These are phyloP conservation scores for Penicillium sclerotigenum DNA, from an alignment of 2,329 filamentous ascomycete species.

Conservation along the genomic window DNA sequence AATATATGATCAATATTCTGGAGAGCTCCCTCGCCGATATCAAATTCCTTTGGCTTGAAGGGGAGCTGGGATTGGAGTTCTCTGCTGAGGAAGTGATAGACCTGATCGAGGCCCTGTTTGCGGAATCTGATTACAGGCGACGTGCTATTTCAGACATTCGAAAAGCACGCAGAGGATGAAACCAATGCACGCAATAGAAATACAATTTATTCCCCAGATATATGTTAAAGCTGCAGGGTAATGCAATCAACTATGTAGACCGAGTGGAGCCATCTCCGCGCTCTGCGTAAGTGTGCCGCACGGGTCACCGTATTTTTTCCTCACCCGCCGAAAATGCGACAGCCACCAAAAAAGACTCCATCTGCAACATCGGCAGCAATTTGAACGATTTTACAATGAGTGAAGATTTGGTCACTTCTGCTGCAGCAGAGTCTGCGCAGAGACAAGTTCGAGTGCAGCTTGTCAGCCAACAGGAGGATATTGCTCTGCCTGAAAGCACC, in stretches of 20 bases:
- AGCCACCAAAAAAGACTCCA: constrained; percentile 18
- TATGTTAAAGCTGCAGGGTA: background rate
- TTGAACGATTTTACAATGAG: constrained; percentile 24
- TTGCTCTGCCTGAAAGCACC: constrained; percentile 53
- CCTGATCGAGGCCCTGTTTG: constrained; percentile 62
- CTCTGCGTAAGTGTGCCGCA: constrained; percentile 41
- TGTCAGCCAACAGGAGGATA: constrained; percentile 51
- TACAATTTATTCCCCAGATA: background rate
- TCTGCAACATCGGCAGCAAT: constrained; percentile 15
- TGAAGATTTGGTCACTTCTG: constrained; percentile 18
- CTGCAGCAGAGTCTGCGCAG: constrained; percentile 30
- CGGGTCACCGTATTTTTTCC: constrained; percentile 42
- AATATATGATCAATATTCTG: constrained; percentile 61
- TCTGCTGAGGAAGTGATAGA: constrained; percentile 60
- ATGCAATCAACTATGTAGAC: background rate
- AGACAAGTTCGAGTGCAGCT: constrained; percentile 56
- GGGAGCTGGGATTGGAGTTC: constrained; percentile 62
- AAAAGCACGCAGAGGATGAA: constrained; percentile 28
- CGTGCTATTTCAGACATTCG: constrained; percentile 58
- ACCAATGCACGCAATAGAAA: background rate
- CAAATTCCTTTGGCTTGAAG: constrained; percentile 63
- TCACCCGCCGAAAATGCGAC: constrained; percentile 31
- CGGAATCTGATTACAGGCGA: constrained; percentile 58
- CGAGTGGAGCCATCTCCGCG: constrained; percentile 30
- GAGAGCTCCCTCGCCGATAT: constrained; percentile 63